phyloP scores from a whole-genome alignment of 2,329 filamentous ascomycete genomes.

The Penicillium nordicum region DNA sequence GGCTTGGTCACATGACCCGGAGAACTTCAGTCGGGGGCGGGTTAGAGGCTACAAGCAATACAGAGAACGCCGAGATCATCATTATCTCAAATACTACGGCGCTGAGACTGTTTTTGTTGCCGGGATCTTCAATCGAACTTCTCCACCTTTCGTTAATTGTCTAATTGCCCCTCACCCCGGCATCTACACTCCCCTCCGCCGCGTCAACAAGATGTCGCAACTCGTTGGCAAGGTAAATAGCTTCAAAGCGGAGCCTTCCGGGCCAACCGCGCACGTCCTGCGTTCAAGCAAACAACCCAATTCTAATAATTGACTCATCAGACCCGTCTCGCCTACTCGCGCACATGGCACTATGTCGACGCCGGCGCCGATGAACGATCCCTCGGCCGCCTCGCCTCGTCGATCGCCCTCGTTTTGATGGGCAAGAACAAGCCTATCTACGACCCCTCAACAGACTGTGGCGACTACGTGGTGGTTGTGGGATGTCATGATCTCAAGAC shows the following conservation, averaged over 20 bases:
- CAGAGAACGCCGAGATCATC: slow-evolving; percentile 5
- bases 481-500: slow-evolving; percentile 82
- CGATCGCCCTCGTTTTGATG: slow-evolving; percentile 86
- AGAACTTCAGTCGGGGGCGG: slow-evolving; percentile 5
- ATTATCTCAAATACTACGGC: slow-evolving; percentile 1
- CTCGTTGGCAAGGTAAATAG: slow-evolving; percentile 43
- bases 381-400: slow-evolving; percentile 84
- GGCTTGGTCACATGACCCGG: slow-evolving; percentile 31
- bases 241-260: slow-evolving; percentile 9
- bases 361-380: slow-evolving; percentile 66
- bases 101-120: background rate
- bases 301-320: slow-evolving; percentile 39
- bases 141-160: background rate
- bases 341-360: slow-evolving; percentile 91
- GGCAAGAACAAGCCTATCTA: slow-evolving; percentile 99
- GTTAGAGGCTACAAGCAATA: slow-evolving; percentile 3
- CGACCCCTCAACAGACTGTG: slow-evolving; percentile 96
- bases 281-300: background rate
- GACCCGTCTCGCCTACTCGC: slow-evolving; percentile 94
- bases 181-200: background rate
- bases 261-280: background rate
- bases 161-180: background rate
- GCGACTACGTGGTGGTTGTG: slow-evolving; percentile 95
- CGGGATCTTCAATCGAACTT: background rate
- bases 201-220: slow-evolving; percentile 41